Conservation (phyloP, 306 rosid genomes). For the Coriaria nepalensis region DNA sequence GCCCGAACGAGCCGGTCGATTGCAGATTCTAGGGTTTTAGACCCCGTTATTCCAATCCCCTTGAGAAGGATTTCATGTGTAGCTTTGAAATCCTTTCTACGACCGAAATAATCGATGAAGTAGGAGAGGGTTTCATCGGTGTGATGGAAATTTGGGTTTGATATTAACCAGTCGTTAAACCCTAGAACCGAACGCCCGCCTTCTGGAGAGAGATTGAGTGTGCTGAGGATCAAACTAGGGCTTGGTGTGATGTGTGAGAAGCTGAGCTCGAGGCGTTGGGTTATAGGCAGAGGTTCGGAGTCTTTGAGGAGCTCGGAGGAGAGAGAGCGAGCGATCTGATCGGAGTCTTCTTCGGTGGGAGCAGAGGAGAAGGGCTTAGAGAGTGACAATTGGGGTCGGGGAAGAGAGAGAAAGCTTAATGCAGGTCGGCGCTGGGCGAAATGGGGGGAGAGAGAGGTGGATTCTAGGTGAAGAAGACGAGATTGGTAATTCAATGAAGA, state of each 20-base stretch:
- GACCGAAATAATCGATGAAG: slow-evolving; percentile 54
- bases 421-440: slow-evolving; percentile 17
- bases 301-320: slow-evolving; percentile 48
- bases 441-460: slow-evolving; percentile 15
- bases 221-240: slow-evolving; percentile 26
- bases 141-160: slow-evolving; percentile 40
- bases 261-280: slow-evolving; percentile 43
- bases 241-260: slow-evolving; percentile 59
- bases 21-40: slow-evolving; percentile 34
- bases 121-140: slow-evolving; percentile 48
- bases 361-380: slow-evolving; percentile 28
- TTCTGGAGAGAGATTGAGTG: slow-evolving; percentile 41
- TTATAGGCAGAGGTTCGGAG: slow-evolving; percentile 36
- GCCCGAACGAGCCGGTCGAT: slow-evolving; percentile 60
- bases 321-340: slow-evolving; percentile 35
- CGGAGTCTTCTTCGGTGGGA: slow-evolving; percentile 15
- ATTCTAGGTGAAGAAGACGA: slow-evolving; percentile 5
- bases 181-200: slow-evolving; percentile 57
- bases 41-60: slow-evolving; percentile 23
- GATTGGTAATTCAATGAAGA: slow-evolving; percentile 9
- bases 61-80: slow-evolving; percentile 34
- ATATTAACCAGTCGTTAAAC: slow-evolving; percentile 43
- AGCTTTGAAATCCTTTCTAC: slow-evolving; percentile 71
- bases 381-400: slow-evolving; percentile 13
- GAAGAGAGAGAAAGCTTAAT: slow-evolving; percentile 10